Base-by-base conservation (phyloP, 805 yeast genomes). In the Wickerhamiella shivajii region DNA sequence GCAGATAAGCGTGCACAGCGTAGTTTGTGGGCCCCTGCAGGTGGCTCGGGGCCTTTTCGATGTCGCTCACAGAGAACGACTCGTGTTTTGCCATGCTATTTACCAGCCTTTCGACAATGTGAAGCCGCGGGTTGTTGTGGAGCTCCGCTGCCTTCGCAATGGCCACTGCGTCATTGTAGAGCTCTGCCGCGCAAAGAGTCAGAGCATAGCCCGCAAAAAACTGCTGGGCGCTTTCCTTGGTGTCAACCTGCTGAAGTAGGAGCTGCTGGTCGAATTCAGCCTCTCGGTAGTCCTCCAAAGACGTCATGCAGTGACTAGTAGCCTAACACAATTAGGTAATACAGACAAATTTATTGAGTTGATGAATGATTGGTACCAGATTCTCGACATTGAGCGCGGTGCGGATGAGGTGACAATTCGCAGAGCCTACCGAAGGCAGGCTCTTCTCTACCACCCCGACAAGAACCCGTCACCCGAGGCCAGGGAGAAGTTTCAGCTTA, bases 371-470 rank as follows among this genome's bases (percentile, higher is more conserved):
- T 38, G 39, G 41, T 85, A 87, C 57, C 84, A 78, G 51, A 60
- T 80, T 45, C 64, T 87, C 39, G 93, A 92, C 9, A 79, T 87
- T n/a, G 53, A 72, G n/a, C 72, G 93, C 12, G 52, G 66, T 16
- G 95, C 97, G 6, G 57, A 62, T 18, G 93, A 80, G 33, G 67
- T 68, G 15, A 94, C 80, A 42, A 65, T 87, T 46, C 84, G 87
- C 53, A 81, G 83, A 53, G 96, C 87, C 5, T 90, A 84, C 60
- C 67, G 94, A 53, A 81, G 83, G 55, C 60, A 71, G 45, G 97
- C 97, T 1, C 64, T 87, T 45, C 80, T 80, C 53, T 84, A 73
- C 52, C 98, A 90, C 53, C 98, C 98, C 12, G 98, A 90, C 59
- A 90, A 90, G 57, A 13, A 59, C 63, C 15, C 34, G 26, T 22